Evolutionary conservation across 352 stramenopile species (phyloP).

Genomic region (Pythium dissimile): DNA sequence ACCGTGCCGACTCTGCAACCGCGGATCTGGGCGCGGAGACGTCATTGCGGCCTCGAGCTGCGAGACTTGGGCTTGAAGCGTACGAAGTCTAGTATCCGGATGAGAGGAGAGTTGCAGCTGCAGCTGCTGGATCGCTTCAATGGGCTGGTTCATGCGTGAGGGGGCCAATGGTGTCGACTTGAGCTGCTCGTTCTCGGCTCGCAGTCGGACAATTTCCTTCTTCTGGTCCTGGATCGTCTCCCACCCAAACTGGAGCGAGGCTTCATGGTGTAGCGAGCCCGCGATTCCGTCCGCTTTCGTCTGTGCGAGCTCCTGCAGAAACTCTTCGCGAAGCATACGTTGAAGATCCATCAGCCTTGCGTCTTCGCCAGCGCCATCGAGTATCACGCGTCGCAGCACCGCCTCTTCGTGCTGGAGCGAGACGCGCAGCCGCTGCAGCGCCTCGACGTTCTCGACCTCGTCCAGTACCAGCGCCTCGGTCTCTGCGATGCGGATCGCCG

Average conservation of each 20-base stretch:
- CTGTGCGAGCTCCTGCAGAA: slow-evolving; percentile 39
- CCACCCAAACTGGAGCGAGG: slow-evolving; percentile 72
- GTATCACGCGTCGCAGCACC: slow-evolving; percentile 6
- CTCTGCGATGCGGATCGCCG: slow-evolving; percentile 49
- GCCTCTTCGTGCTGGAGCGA: slow-evolving; percentile 49
- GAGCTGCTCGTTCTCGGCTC: slow-evolving; percentile 47
- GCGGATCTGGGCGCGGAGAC: neutral
- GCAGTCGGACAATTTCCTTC: slow-evolving; percentile 59
- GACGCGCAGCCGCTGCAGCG: slow-evolving; percentile 42
- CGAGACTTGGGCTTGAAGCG: slow-evolving; percentile 59
- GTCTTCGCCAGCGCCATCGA: slow-evolving; percentile 42
- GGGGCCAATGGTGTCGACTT: neutral
- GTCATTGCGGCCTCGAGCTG: slow-evolving; percentile 30
- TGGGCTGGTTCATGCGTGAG: too few relatives aligned
- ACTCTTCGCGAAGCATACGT: slow-evolving; percentile 41
- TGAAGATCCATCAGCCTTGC: slow-evolving; percentile 54
- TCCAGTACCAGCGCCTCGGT: slow-evolving; percentile 53
- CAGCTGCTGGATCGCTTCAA: slow-evolving; percentile 42
- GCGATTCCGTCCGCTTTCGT: slow-evolving; percentile 8
- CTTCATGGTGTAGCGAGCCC: slow-evolving; percentile 37
- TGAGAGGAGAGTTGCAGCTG: slow-evolving; percentile 50
- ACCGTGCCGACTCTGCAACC: slow-evolving; percentile 8
- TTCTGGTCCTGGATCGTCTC: slow-evolving; percentile 76
- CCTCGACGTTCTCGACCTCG: slow-evolving; percentile 53
- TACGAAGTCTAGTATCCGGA: slow-evolving; percentile 45